Conservation (phyloP, 2,329 filamentous ascomycete species). For the Neoarthrinium moseri region DNA sequence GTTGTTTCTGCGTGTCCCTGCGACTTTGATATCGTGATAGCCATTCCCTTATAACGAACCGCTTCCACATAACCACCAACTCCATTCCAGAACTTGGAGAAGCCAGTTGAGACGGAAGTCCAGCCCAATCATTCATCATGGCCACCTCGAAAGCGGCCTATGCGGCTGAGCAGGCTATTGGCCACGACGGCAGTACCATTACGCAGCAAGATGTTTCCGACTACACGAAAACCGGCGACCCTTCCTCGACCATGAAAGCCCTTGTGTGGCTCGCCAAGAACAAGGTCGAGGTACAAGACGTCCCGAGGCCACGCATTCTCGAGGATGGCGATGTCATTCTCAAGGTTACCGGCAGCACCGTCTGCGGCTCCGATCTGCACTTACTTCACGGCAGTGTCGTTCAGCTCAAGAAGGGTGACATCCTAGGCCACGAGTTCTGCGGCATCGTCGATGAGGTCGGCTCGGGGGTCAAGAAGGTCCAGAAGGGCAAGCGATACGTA, state of each 20-base stretch:
- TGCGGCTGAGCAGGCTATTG: slow-evolving; percentile 63
- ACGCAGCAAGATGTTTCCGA: slow-evolving; percentile 69
- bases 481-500: slow-evolving; percentile 69
- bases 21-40: no score
- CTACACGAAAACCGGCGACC: slow-evolving; percentile 47
- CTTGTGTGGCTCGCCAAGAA: slow-evolving; percentile 83
- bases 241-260: slow-evolving; percentile 70
- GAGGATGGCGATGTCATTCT: slow-evolving; percentile 77
- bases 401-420: slow-evolving; percentile 62
- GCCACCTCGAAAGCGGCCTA: slow-evolving; percentile 66
- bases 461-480: slow-evolving; percentile 48
- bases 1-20: background rate
- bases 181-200: slow-evolving; percentile 63
- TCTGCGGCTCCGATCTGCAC: slow-evolving; percentile 60
- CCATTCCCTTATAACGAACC: no score
- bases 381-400: slow-evolving; percentile 56
- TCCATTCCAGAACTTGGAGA: background rate
- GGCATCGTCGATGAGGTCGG: slow-evolving; percentile 57
- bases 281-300: slow-evolving; percentile 66
- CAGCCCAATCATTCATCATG: slow-evolving; percentile 36
- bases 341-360: slow-evolving; percentile 66
- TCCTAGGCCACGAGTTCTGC: slow-evolving; percentile 64
- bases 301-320: slow-evolving; percentile 68
- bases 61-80: background rate
- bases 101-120: background rate